Conservation (phyloP, 2,329 filamentous ascomycete genomes). For the Colletotrichum sp. region DNA sequence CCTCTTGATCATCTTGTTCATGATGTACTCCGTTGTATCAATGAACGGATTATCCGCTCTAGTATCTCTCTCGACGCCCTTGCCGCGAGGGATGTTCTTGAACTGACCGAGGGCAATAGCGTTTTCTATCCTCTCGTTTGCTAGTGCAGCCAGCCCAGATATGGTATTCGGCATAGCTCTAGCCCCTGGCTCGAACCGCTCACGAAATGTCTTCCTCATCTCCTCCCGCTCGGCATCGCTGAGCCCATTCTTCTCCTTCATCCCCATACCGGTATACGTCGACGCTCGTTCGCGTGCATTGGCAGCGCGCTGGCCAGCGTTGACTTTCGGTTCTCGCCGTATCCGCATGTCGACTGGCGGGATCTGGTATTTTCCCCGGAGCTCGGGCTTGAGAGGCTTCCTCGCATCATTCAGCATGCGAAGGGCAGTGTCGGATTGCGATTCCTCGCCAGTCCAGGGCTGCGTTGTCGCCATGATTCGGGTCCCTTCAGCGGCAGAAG, state of each 20-base stretch:
- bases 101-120: constrained; percentile 93
- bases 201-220: constrained; percentile 74
- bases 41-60: constrained; percentile 87
- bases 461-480: constrained; percentile 69
- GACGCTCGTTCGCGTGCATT: constrained; percentile 62
- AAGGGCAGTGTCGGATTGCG: constrained; percentile 74
- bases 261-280: constrained; percentile 54
- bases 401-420: constrained; percentile 85
- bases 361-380: constrained; percentile 51
- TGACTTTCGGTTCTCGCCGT: constrained; percentile 40
- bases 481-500: constrained; percentile 71
- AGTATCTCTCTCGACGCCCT: constrained; percentile 79
- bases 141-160: constrained; percentile 79
- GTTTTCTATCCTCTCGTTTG: constrained; percentile 91
- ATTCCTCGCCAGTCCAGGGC: constrained; percentile 82
- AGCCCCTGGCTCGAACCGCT: constrained; percentile 77
- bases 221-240: constrained; percentile 76
- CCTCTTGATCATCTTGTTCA: constrained; percentile 98
- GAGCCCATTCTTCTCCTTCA: constrained; percentile 54
- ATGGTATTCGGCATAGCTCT: constrained; percentile 78
- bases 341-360: constrained; percentile 60
- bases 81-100: constrained; percentile 79
- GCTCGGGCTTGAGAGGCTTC: constrained; percentile 65
- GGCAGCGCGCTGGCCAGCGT: constrained; percentile 52
- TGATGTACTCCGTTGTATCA: constrained; percentile 95